Percentiles rank a stretch among this genome's conserved stretches.
phyloP scores from a whole-genome alignment of 2,329 filamentous ascomycete genomes.

The Aspergillus sergii region DNA sequence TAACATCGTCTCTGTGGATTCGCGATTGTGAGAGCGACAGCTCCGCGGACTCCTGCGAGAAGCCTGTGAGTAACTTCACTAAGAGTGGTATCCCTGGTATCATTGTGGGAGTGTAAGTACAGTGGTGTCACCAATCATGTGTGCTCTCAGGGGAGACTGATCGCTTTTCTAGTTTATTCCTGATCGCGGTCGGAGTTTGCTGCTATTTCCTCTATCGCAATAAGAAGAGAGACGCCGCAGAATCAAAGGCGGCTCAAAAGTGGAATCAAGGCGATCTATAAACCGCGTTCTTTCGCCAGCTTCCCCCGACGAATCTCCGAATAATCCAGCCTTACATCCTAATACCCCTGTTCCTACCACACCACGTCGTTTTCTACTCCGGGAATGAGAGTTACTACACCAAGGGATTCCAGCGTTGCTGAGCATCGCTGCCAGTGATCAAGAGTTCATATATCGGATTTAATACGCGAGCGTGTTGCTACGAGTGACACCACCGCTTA shows the following conservation, averaged over 20 bases:
- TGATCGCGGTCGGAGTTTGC: slow-evolving; percentile 14
- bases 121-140: not conserved
- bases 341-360: not conserved
- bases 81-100: slow-evolving; percentile 22
- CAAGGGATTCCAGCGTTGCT: not conserved
- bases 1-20: slow-evolving; percentile 1
- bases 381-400: not conserved
- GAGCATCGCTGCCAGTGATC: not conserved
- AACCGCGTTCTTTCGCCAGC: not conserved
- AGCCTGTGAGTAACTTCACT: slow-evolving; percentile 20
- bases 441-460: not conserved
- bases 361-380: not conserved
- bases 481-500: too few relatives aligned
- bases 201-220: slow-evolving; percentile 21
- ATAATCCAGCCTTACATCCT: not conserved
- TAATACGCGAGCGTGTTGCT: not conserved
- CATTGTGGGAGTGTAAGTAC: slow-evolving; percentile 19
- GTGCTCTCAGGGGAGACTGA: not conserved
- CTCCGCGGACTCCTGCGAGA: slow-evolving; percentile 7
- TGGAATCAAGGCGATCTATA: slow-evolving; percentile 13
- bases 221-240: slow-evolving; percentile 17
- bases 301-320: not conserved
- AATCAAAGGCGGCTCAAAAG: slow-evolving; percentile 12
- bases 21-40: not conserved
- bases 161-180: slow-evolving; percentile 11